Evolutionary conservation across 805 yeast genomes (phyloP), one percentile per base, ranked within the genome.

Genomic region (Debaryomyces maramus): DNA sequence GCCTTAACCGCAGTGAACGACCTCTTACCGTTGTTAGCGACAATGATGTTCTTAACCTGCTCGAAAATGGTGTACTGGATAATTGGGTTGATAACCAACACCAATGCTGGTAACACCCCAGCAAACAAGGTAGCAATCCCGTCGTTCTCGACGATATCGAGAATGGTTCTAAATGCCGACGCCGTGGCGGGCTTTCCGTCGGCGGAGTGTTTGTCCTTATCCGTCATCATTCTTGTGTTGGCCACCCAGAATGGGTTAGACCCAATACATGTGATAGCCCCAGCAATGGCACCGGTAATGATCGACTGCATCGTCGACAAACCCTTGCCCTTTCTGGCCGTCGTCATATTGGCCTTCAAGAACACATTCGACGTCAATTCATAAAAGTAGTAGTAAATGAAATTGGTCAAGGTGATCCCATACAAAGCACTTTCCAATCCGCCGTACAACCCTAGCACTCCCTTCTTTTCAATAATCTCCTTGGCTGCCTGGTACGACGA

Each of bases 201-300:
- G 13, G 44, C 48, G 17, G 43, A 41, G 14, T 42, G 47, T 35
- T 48, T 45, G 43, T 62, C 63, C 46, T 63, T 61, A 40, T 63
- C 58, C 37, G 90, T 88, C 51, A 95, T 86, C 77, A 84, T 80
- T 56, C 96, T 76, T 3, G 97, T 89, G 59, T 89, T 89, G 32
- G 95, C 93, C 32, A 89, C 95, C 97, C 97, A 89, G 50, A 88
- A 80, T 17, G 97, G 97, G 60, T 89, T 89, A 9, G 96, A 82
- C 8, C 82, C 73, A 15, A 85, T 67, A 36, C 89, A 85, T 3
- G 97, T 88, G 27, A 88, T 77, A 7, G 89, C 77, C 0, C 97
- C 97, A 2, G 97, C 95, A 54, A 87, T 72, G 1, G 93, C 83
- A 19, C 97, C 95, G 2, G 89, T 82, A 5, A 74, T 44, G 52